Percentiles rank a stretch among this genome's conserved stretches.
These are phyloP conservation scores for Periconia digitata DNA, from an alignment of 2,329 filamentous ascomycete species.

Conservation along the genomic window DNA sequence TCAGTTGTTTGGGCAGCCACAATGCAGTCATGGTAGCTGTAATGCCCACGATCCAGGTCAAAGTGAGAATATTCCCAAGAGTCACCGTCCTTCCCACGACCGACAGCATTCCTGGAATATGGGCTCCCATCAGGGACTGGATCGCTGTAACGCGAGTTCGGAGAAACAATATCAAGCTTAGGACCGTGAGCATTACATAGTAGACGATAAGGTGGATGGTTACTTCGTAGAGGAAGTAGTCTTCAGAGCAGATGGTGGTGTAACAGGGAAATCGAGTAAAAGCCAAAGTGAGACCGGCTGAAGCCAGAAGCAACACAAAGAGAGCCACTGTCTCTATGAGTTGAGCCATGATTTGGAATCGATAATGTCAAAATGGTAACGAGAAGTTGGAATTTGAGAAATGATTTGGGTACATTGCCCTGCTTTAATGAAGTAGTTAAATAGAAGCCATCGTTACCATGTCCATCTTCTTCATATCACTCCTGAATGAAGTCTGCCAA, in stretches of 20 bases:
- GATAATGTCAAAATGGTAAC: background rate
- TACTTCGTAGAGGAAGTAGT: background rate
- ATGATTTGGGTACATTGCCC: too few relatives aligned
- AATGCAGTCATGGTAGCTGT: background rate
- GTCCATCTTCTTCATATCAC: too few relatives aligned
- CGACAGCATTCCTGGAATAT: background rate
- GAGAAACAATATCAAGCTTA: background rate
- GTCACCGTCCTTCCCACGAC: background rate
- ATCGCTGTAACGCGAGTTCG: background rate
- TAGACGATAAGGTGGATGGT: background rate
- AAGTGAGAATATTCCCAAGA: background rate
- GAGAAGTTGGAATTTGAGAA: too few relatives aligned
- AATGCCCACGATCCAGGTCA: background rate
- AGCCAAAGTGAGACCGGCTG: background rate
- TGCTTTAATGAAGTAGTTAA: too few relatives aligned
- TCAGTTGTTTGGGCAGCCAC: background rate
- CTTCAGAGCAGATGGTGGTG: background rate
- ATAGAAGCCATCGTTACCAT: too few relatives aligned
- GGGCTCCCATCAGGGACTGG: background rate
- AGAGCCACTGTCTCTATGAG: background rate
- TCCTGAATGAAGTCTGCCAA: too few relatives aligned
- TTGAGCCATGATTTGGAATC: background rate
- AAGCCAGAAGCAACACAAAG: background rate
- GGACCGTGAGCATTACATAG: background rate
- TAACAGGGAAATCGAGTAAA: background rate